Conservation (phyloP, 306 rosid species). For the Vigna unguiculata region DNA sequence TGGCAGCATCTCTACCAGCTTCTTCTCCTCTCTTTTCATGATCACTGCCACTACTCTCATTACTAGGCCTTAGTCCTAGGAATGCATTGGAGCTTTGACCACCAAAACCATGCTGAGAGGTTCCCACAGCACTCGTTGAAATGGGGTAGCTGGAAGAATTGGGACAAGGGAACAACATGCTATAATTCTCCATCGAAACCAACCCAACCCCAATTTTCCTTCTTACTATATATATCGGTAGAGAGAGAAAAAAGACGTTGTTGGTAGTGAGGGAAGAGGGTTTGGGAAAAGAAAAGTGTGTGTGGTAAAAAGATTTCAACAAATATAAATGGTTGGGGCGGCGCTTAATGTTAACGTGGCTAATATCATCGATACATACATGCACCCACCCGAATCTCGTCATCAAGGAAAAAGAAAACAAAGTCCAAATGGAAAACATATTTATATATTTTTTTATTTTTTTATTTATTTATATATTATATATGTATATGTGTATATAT, state of each 20-base stretch:
- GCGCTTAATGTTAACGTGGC: slow-evolving; percentile 44
- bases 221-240: neutral
- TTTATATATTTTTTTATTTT: slow-evolving; percentile 31
- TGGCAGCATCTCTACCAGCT: neutral
- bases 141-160: slow-evolving; percentile 45
- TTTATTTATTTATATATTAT: slow-evolving; percentile 31
- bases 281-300: slow-evolving; percentile 4
- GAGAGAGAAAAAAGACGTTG: neutral
- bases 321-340: slow-evolving; percentile 52
- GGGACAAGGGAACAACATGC: slow-evolving; percentile 64
- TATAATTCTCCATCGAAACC: slow-evolving; percentile 60
- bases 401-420: slow-evolving; percentile 34
- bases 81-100: slow-evolving; percentile 55
- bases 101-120: slow-evolving; percentile 32
- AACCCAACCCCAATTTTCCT: neutral
- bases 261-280: neutral
- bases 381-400: slow-evolving; percentile 36
- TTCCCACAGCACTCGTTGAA: slow-evolving; percentile 38
- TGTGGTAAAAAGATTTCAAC: slow-evolving; percentile 35
- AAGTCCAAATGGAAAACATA: slow-evolving; percentile 34
- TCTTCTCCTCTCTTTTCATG: neutral
- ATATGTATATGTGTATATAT: slow-evolving; percentile 37
- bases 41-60: neutral
- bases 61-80: slow-evolving; percentile 44
- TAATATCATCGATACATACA: slow-evolving; percentile 39